A percentile compares a stretch with the other conserved stretches of the same genome.
phyloP scores from a whole-genome alignment of 2,329 filamentous ascomycete genomes.

The Huntiella omanensis region DNA sequence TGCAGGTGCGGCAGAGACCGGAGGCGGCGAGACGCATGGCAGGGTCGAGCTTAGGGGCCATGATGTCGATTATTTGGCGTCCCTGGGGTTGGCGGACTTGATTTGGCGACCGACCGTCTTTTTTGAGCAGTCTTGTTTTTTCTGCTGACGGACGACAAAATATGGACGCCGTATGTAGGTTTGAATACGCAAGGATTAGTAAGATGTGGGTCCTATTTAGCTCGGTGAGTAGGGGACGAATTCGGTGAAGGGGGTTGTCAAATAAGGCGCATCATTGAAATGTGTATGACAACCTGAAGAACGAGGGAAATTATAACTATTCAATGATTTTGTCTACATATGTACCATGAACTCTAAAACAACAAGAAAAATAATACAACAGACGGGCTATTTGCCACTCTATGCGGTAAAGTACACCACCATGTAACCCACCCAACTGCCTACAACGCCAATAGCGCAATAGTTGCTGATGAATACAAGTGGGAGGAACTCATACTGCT shows the following conservation, averaged over 20 bases:
- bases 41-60: slow-evolving; percentile 12
- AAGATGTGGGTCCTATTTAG: not conserved
- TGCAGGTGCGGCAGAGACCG: slow-evolving; percentile 8
- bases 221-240: not conserved
- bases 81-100: not conserved
- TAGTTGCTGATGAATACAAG: slow-evolving; percentile 96
- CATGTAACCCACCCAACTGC: slow-evolving; percentile 87
- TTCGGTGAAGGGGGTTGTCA: not conserved
- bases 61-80: slow-evolving; percentile 1
- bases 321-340: slow-evolving; percentile 8
- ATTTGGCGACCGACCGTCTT: not conserved
- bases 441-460: slow-evolving; percentile 80
- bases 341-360: slow-evolving; percentile 3
- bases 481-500: slow-evolving; percentile 72
- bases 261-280: no score
- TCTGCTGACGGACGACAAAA: not conserved
- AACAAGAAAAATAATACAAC: not conserved
- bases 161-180: not conserved
- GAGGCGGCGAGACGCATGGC: slow-evolving; percentile 12
- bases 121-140: not conserved
- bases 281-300: not conserved
- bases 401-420: slow-evolving; percentile 65
- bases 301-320: not conserved
- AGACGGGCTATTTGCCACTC: slow-evolving; percentile 5
- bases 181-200: not conserved